Conservation (phyloP, 108 stramenopile species). For the Conticribra weissflogii region DNA sequence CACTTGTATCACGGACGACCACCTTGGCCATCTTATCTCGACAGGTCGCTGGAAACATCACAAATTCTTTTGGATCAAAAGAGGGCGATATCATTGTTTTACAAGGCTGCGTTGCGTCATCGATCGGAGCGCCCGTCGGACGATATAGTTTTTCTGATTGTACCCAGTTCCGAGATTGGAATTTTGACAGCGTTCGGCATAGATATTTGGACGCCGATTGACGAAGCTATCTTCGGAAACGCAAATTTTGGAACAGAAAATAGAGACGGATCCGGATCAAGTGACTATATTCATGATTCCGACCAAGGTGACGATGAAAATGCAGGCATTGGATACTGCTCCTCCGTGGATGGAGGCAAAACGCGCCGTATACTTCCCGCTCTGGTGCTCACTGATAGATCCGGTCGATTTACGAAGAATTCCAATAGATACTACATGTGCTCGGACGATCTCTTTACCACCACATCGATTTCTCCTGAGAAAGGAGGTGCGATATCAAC, state of each 20-base stretch:
- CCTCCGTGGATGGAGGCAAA: conserved; percentile 2
- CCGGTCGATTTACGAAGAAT: conserved; percentile 27
- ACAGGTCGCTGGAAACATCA: conserved; percentile 17
- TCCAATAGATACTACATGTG: conserved; percentile 53
- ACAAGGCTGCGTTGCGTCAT: conserved; percentile 44
- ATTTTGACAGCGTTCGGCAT: conserved; percentile 74
- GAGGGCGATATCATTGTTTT: conserved; percentile 50
- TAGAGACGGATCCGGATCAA: no score
- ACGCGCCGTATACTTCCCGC: conserved; percentile 47
- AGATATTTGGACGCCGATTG: conserved; percentile 72
- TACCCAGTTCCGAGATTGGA: conserved; percentile 65
- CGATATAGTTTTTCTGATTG: conserved; percentile 66
- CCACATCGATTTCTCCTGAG: conserved; percentile 16
- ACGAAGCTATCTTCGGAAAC: conserved; percentile 42
- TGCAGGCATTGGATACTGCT: conserved; percentile 19
- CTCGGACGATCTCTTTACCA: conserved; percentile 28
- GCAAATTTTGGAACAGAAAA: not conserved
- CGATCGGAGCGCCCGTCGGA: conserved; percentile 20
- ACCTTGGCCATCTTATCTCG: conserved; percentile 25
- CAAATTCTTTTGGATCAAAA: conserved; percentile 24
- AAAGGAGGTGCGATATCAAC: conserved; percentile 27
- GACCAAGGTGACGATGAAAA: not conserved
- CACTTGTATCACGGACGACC: conserved; percentile 2
- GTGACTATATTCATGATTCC: not conserved
- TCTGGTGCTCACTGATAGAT: conserved; percentile 61